Base-by-base conservation (phyloP, 352 stramenopile species). In the Phytopythium delawarense region DNA sequence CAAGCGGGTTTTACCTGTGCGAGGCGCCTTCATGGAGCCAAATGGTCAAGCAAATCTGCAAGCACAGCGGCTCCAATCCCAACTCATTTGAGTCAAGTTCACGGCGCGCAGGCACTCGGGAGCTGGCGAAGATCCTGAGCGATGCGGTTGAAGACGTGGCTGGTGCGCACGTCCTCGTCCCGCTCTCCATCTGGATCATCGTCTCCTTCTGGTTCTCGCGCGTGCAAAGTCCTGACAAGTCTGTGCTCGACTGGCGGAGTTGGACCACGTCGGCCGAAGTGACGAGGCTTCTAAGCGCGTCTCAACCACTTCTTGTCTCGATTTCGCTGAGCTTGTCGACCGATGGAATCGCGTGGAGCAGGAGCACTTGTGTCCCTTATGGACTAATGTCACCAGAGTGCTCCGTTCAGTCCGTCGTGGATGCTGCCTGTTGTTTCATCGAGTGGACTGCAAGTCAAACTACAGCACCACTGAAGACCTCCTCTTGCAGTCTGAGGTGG, bases 171-270 rank as follows among this genome's bases (percentile, higher is more conserved):
- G 63, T 68, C 9, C 53, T 70, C 11, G 44, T 71, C 13, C 67
- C 67, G 30, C 44, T 68, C 2, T 44, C n/a, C 4, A 12, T 71
- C 7, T 74, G 67, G 67, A 8, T 64, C 13, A 57, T 49, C 23
- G 32, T 74, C 8, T 44, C 54, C 8, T 74, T 71, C 39, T 70
- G 63, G 63, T 54, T 66, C 20, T 30, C n/a, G 16, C 7, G 21
- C 25, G 9, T 9, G 1, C 15, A 44, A 13, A 3, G 4, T 13
- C 20, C 3, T 2, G 4, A 57, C 12, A 37, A 42, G n/a, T 18
- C 20, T 21, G 2, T 11, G 15, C 28, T n/a, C 20, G 32, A 56
- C 35, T 72, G 62, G 62, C 40, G 25, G 54, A 25, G 23, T 12
- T 74, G 63, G 63, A 57, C 42, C 13, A 64, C 37, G 3, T 25